Conservation (phyloP, 441 rosid species). For the Flueggea neowawraea region DNA sequence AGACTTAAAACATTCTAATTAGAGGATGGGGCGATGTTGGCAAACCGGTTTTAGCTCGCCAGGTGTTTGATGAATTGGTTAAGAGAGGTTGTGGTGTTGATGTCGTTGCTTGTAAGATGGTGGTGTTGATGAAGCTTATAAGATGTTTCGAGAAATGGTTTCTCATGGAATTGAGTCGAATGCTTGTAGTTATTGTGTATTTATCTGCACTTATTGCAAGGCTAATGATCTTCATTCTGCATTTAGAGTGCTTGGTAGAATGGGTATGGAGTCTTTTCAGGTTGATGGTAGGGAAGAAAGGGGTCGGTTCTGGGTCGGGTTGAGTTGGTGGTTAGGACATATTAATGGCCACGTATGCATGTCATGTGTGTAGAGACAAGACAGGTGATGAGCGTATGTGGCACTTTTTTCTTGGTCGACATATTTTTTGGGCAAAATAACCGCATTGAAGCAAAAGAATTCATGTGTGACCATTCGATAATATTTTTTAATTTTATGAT, state of each 20-base stretch:
- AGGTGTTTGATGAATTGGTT: conserved; percentile 79
- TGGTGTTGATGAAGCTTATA: conserved; percentile 56
- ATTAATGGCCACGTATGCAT: too few species aligned
- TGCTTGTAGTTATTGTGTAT: conserved; percentile 62
- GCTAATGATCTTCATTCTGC: conserved; percentile 56
- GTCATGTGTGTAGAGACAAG: too few species aligned
- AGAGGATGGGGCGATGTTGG: conserved; percentile 66
- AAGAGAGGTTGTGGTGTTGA: conserved; percentile 37
- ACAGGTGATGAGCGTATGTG: too few species aligned
- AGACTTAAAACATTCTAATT: conserved; percentile 65
- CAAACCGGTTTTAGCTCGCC: conserved; percentile 43
- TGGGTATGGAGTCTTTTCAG: conserved; percentile 18
- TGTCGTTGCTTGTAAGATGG: conserved; percentile 67
- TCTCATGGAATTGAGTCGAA: conserved; percentile 50
- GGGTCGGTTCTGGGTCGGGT: too few species aligned
- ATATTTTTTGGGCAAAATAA: too few species aligned
- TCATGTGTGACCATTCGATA: too few species aligned
- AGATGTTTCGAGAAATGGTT: conserved; percentile 58
- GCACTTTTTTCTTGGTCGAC: too few species aligned
- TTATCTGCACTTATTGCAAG: conserved; percentile 68
- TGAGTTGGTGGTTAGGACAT: too few species aligned
- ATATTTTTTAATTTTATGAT: too few species aligned
- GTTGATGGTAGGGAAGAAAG: too few species aligned
- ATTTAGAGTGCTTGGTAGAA: conserved; percentile 71
- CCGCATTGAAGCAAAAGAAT: too few species aligned